Conservation (phyloP, 164 flowering plant genomes). For the Vitis amurensis region DNA sequence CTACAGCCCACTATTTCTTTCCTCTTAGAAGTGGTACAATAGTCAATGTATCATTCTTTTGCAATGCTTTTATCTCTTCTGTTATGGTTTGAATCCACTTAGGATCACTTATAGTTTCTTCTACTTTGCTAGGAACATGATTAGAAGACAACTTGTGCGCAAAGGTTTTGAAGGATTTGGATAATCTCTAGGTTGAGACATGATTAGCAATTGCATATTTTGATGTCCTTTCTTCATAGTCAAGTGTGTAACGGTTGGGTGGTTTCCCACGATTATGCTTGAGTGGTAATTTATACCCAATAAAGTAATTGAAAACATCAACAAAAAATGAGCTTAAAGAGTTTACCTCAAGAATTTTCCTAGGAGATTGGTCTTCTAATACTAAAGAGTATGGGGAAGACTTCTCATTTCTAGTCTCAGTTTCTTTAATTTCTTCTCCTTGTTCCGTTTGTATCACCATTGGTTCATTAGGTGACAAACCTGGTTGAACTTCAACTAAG, state of each 20-base stretch:
- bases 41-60: background rate
- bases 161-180: slow-evolving; percentile 1
- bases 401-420: background rate
- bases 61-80: slow-evolving; percentile 6
- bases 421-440: background rate
- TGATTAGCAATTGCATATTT: background rate
- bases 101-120: slow-evolving; percentile 1
- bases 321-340: background rate
- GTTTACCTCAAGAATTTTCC: background rate
- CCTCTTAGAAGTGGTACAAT: background rate
- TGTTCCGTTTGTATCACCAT: background rate
- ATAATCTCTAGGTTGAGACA: background rate
- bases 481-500: too few relatives aligned
- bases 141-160: background rate
- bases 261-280: background rate
- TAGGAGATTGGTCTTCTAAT: background rate
- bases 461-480: too few relatives aligned
- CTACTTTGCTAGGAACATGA: slow-evolving; percentile 2
- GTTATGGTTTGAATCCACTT: slow-evolving; percentile 10
- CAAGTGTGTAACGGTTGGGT: slow-evolving; percentile 8
- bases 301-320: background rate
- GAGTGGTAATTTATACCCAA: background rate
- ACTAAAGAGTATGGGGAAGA: background rate
- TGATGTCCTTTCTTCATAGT: background rate
- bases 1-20: background rate